These are phyloP conservation scores for Spathaspora girioi DNA, from an alignment of 805 yeast genomes.

Conservation along the genomic window DNA sequence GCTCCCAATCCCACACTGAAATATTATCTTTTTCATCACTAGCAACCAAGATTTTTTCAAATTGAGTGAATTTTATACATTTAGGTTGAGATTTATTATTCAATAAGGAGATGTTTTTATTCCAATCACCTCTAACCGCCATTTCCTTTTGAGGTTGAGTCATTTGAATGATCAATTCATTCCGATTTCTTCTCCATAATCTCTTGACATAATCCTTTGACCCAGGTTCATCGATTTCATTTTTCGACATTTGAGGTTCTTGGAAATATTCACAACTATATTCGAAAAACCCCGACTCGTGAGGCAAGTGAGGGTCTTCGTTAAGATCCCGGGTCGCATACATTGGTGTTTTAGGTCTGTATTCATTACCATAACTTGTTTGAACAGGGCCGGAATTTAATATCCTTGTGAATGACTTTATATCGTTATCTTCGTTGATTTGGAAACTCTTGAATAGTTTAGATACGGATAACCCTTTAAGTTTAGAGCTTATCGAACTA, in stretches of 20 bases:
- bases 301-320: constrained; percentile 45
- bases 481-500: constrained; percentile 30
- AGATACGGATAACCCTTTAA: constrained; percentile 30
- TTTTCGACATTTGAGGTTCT: constrained; percentile 88
- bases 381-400: constrained; percentile 34
- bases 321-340: constrained; percentile 36
- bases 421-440: constrained; percentile 39
- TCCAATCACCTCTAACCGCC: constrained; percentile 86
- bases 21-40: constrained; percentile 83
- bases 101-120: constrained; percentile 51
- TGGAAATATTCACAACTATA: constrained; percentile 89
- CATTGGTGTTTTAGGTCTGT: constrained; percentile 56
- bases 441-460: constrained; percentile 35
- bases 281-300: constrained; percentile 62
- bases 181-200: constrained; percentile 86
- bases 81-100: constrained; percentile 80
- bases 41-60: constrained; percentile 76
- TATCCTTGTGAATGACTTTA: constrained; percentile 34
- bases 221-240: constrained; percentile 88
- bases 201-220: constrained; percentile 78
- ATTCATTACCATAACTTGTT: constrained; percentile 39
- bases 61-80: constrained; percentile 78
- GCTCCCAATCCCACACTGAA: constrained; percentile 85
- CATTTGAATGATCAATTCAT: constrained; percentile 78
- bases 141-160: constrained; percentile 88